Conservation (phyloP, 2,329 filamentous ascomycete species). For the Talaromyces funiculosus region DNA sequence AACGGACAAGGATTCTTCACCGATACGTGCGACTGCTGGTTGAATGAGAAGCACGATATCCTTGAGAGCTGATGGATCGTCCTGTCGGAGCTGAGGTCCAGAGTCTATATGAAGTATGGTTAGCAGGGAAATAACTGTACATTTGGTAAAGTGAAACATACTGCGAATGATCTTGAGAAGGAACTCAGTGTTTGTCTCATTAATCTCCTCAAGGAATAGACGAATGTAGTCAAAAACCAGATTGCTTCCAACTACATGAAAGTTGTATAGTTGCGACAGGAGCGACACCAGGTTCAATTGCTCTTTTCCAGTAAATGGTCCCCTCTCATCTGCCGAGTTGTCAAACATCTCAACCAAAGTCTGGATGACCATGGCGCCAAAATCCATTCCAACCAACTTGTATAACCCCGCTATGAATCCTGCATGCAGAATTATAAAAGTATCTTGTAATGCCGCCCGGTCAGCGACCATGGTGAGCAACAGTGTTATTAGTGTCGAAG, state of each 20-base stretch:
- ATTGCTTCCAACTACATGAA: constrained; percentile 76
- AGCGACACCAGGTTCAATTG: constrained; percentile 74
- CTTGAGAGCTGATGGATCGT: constrained; percentile 82
- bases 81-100: constrained; percentile 76
- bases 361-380: constrained; percentile 81
- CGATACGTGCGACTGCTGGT: constrained; percentile 61
- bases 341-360: constrained; percentile 71
- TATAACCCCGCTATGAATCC: constrained; percentile 86
- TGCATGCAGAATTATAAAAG: constrained; percentile 83
- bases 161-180: constrained; percentile 75
- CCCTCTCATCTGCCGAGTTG: constrained; percentile 51
- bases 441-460: constrained; percentile 71
- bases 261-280: constrained; percentile 82
- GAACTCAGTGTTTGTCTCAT: constrained; percentile 82
- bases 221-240: constrained; percentile 90
- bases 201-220: constrained; percentile 66
- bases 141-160: constrained; percentile 21
- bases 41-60: constrained; percentile 79
- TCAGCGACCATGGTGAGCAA: constrained; percentile 76
- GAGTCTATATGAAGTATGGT: constrained; percentile 44
- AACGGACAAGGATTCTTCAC: constrained; percentile 68
- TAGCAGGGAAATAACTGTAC: constrained; percentile 12
- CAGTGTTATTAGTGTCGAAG: constrained; percentile 69
- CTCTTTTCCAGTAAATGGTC: constrained; percentile 50
- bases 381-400: constrained; percentile 79